Evolutionary conservation across 2,329 filamentous ascomycete genomes (phyloP).

Genomic region (Westerdykella sp.): DNA sequence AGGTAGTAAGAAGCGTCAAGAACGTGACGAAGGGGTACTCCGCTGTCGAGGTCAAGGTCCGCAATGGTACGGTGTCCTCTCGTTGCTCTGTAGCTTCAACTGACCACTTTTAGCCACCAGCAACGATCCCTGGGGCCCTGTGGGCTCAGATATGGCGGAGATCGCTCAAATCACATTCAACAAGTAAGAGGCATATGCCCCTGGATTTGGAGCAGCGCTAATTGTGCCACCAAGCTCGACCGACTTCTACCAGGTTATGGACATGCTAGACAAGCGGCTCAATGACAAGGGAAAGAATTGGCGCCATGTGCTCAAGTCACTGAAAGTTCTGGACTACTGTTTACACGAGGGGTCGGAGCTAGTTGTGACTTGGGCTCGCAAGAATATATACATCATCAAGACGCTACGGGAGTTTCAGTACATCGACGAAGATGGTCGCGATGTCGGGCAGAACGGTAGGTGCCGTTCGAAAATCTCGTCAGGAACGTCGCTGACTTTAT

Average conservation of each 20-base stretch:
- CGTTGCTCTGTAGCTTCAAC: neutral
- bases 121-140: slow-evolving; percentile 98
- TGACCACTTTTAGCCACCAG: slow-evolving; percentile 67
- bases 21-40: slow-evolving; percentile 99
- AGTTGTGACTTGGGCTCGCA: slow-evolving; percentile 94
- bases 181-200: slow-evolving; percentile 57
- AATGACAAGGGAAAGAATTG: slow-evolving; percentile 99
- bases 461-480: neutral
- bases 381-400: slow-evolving; percentile 99
- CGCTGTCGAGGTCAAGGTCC: slow-evolving; percentile 89
- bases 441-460: slow-evolving; percentile 94
- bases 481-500: slow-evolving; percentile 10
- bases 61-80: slow-evolving; percentile 23
- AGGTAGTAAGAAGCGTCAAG: slow-evolving; percentile 94
- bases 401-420: slow-evolving; percentile 96
- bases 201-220: slow-evolving; percentile 15
- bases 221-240: slow-evolving; percentile 58
- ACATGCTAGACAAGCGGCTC: slow-evolving; percentile 97
- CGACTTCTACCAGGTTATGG: slow-evolving; percentile 99
- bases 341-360: slow-evolving; percentile 94
- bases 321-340: slow-evolving; percentile 97
- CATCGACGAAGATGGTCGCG: slow-evolving; percentile 87
- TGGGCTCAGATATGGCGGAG: slow-evolving; percentile 96
- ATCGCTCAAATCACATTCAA: slow-evolving; percentile 97
- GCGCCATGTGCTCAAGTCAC: slow-evolving; percentile 93